Percentiles rank a stretch among this genome's conserved stretches.
Evolutionary conservation across 2,329 filamentous ascomycete species (phyloP).

Genomic region (Hypoxylon sp.): DNA sequence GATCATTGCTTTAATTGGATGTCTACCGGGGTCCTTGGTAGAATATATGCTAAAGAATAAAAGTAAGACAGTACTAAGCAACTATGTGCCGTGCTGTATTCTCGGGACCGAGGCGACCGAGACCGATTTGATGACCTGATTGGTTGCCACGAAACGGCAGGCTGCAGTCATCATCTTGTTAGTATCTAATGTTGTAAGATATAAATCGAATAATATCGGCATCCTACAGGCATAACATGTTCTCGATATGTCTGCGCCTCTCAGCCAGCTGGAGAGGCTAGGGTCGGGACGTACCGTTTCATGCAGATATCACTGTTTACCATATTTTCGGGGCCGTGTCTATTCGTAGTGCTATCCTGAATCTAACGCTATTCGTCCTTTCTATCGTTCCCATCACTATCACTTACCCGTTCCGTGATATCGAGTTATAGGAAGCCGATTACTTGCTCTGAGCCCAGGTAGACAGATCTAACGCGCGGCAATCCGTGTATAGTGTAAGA

Average conservation of each 20-base stretch:
- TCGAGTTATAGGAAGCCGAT: neutral
- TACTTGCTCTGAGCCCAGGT: neutral
- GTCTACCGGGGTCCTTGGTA: no score
- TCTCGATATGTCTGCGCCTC: neutral
- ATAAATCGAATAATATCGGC: neutral
- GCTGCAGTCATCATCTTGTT: neutral
- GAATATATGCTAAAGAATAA: no score
- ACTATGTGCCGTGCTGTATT: neutral
- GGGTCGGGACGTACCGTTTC: neutral
- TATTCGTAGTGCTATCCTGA: neutral
- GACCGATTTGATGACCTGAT: neutral
- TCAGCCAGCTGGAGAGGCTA: neutral
- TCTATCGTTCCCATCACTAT: neutral
- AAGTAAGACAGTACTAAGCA: no score
- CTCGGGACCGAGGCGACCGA: slow-evolving; percentile 29
- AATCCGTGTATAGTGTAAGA: neutral
- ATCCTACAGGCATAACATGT: neutral
- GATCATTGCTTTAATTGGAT: no score
- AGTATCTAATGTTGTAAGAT: neutral
- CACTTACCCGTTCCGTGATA: neutral
- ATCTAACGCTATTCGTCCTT: neutral
- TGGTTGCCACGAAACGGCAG: slow-evolving; percentile 1
- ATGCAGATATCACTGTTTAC: neutral
- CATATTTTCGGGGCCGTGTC: neutral
- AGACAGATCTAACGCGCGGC: neutral